Conservation (phyloP, 768 basidiomycete species). For the Lactifluus subvellereus region DNA sequence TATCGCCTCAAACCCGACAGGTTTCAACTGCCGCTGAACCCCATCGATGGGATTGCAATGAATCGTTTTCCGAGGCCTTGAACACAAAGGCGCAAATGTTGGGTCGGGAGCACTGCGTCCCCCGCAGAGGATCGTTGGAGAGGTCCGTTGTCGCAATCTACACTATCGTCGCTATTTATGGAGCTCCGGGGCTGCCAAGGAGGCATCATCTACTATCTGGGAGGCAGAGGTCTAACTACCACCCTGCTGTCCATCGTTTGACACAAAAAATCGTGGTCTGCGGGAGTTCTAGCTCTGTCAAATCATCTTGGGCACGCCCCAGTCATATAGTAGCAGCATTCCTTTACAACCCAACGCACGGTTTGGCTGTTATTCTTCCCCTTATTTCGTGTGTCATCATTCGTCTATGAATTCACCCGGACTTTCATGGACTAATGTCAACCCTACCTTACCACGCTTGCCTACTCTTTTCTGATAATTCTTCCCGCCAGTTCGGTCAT, state of each 20-base stretch:
- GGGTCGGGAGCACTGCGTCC: background rate
- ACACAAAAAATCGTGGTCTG: background rate
- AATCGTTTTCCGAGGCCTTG: background rate
- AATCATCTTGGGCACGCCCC: background rate
- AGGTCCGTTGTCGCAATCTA: background rate
- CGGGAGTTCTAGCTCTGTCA: no score
- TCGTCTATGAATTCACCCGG: background rate
- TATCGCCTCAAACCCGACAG: background rate
- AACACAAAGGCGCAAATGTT: background rate
- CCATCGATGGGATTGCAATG: no score
- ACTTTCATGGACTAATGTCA: background rate
- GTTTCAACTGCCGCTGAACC: background rate
- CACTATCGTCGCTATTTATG: background rate
- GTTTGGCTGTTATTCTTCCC: background rate
- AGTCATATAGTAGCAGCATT: background rate
- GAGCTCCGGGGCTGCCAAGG: no score
- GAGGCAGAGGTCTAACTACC: background rate
- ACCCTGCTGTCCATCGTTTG: background rate
- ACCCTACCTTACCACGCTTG: background rate
- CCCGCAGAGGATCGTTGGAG: background rate
- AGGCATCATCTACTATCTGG: background rate
- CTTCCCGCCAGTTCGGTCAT: background rate
- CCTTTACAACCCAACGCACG: background rate
- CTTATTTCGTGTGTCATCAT: background rate
- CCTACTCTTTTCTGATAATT: no score